These are phyloP conservation scores for Saccharomyces uvarum DNA, from an alignment of 1,139 yeast genomes.

Conservation along the genomic window DNA sequence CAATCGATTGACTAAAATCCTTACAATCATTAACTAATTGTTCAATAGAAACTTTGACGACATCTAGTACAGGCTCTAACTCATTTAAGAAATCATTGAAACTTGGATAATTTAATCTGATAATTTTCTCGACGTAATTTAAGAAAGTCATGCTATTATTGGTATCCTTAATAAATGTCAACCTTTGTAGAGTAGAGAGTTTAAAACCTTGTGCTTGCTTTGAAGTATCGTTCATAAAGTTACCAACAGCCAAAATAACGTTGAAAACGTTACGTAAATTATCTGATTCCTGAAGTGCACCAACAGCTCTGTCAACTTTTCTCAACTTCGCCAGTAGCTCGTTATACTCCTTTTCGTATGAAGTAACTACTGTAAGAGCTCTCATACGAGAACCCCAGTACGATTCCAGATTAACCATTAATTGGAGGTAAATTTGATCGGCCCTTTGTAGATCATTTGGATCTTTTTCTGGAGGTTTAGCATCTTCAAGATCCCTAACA, in stretches of 20 bases:
- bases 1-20: constrained; percentile 48
- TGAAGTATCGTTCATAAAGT: constrained; percentile 72
- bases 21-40: constrained; percentile 56
- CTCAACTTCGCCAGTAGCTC: constrained; percentile 56
- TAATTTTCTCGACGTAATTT: constrained; percentile 69
- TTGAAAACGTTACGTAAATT: constrained; percentile 62
- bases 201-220: constrained; percentile 79
- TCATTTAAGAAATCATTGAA: constrained; percentile 53
- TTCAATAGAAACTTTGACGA: constrained; percentile 61
- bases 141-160: constrained; percentile 71
- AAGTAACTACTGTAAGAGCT: constrained; percentile 52
- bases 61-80: constrained; percentile 48
- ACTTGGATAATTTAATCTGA: constrained; percentile 62
- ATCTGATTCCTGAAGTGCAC: constrained; percentile 49
- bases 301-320: constrained; percentile 57
- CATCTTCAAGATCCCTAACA: constrained; percentile 22
- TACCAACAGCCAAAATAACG: constrained; percentile 73
- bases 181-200: constrained; percentile 62
- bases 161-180: constrained; percentile 70
- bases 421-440: constrained; percentile 64
- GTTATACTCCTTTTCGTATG: constrained; percentile 64
- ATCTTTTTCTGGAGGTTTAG: constrained; percentile 60
- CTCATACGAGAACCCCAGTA: constrained; percentile 78
- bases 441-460: constrained; percentile 68
- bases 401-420: constrained; percentile 66